Base-by-base conservation (phyloP, 108 stramenopile genomes). In the Stephanodiscus triporus region DNA sequence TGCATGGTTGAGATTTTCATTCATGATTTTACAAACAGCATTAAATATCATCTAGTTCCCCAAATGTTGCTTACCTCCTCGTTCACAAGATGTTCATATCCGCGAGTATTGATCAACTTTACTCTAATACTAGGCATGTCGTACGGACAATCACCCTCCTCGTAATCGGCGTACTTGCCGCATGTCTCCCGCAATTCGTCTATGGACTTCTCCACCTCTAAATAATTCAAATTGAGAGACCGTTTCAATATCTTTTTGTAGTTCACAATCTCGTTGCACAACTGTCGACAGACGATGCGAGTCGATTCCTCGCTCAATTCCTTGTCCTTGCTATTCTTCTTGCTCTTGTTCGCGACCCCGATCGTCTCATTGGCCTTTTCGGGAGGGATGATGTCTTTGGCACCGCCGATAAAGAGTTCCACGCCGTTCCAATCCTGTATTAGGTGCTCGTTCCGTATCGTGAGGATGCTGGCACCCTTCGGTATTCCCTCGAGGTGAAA, bases 401-500 rank as follows among this genome's bases (percentile, higher is more conserved):
- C 47, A 8, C 74, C 74, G 14, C 74, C 74, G 30, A 75, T 75
- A 34, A 57, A 61, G 16, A 67, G 56, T 51, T 76, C 75, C 5
- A 68, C 66, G 14, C 50, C 40, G 26, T 76, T 76, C 75, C 75
- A 76, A 63, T 76, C 75, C 20, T 62, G 22, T 11, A 62, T 24
- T 22, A 76, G 45, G 54, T 76, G 75, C 50, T 73, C 71, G 63
- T 79, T 79, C 30, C 72, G 34, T 66, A 79, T 79, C 29, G 73
- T 72, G 34, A 72, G 64, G n/a, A 79, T 63, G 30, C 50, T 43
- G 7, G 66, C 72, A 55, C 57, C 67, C 16, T 32, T 23, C 20
- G 66, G 71, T 2, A 72, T 45, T 10, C 72, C 78, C 78, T 79
- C 78, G 22, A 68, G 68, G 47, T 79, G 72, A 67, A 79, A 79